Base-by-base conservation (phyloP, 177 flowering plant genomes). In the Vitis hybrid region DNA sequence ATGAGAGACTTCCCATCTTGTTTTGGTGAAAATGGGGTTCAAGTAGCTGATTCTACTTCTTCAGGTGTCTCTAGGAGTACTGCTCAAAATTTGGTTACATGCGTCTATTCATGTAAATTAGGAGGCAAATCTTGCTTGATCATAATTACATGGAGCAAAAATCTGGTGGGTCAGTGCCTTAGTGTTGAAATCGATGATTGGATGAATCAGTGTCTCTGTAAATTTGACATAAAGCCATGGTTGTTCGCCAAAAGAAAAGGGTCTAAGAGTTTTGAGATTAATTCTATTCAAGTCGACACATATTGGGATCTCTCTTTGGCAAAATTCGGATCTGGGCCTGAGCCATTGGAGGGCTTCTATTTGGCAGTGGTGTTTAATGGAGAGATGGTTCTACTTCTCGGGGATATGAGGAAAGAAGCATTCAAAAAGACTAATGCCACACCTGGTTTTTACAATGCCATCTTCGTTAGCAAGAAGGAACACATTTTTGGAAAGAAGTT, bases 351-450 rank as follows among this genome's bases (percentile, higher is more conserved):
- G 45, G 45, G 75, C 9, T 79, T 69, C 71, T 81, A 75, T 32
- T 15, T 83, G n/a, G 81, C 79, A 1, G 68, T 79, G 2, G 76
- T 76, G 17, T 72, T 60, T 11, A 67, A 83, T 54, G 61, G 54
- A 19, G 78, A 79, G 61, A 71, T 75, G 56, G 64, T 74, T 6
- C 67, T 83, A 2, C 67, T 83, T 30, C 70, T 81, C 3, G 86
- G 86, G 11, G 84, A 83, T 70, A 55, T 73, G 72, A 56, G 62
- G 58, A 81, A 74, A 18, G 83, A 81, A 52, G 82, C 78, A 14
- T 68, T 61, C 74, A 77, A 66, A 75, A 80, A 75, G 70, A 75
- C 76, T 7, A 60, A 56, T 50, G 56, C 80, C 4, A 26, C 48
- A 14, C 76, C 74, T 15, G 52, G 60, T 54, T 56, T 17, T 18